Conservation (phyloP, 2,329 filamentous ascomycete species). For the Neofusicoccum parvum region DNA sequence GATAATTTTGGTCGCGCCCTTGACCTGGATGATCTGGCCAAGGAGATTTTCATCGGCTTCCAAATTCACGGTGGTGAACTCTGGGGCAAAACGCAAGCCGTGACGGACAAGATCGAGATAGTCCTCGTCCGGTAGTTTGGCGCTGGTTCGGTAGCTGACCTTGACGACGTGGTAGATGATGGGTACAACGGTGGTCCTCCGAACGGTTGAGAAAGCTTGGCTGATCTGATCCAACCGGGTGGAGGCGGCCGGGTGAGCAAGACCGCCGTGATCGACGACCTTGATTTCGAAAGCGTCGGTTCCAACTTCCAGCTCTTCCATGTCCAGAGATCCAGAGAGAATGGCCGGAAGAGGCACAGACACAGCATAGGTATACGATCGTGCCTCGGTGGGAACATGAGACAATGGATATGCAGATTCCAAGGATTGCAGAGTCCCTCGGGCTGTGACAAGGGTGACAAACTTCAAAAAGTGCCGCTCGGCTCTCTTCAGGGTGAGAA, state of each 20-base stretch:
- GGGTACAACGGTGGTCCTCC: conserved; percentile 61
- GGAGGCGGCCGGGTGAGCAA: conserved; percentile 6
- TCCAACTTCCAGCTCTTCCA: conserved; percentile 67
- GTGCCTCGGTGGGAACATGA: conserved; percentile 60
- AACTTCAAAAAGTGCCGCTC: conserved; percentile 73
- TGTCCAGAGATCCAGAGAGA: conserved; percentile 56
- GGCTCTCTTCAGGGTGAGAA: conserved; percentile 67
- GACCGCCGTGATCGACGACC: conserved; percentile 47
- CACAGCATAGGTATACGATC: conserved; percentile 68
- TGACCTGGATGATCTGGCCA: conserved; percentile 52
- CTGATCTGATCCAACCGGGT: conserved; percentile 51
- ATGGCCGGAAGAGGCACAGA: conserved; percentile 63
- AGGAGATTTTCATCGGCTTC: conserved; percentile 41
- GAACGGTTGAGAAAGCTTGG: conserved; percentile 60
- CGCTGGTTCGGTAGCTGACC: conserved; percentile 23
- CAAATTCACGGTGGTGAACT: conserved; percentile 61
- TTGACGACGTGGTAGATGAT: conserved; percentile 45
- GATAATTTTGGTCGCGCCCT: conserved; percentile 63
- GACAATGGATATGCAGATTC: conserved; percentile 69
- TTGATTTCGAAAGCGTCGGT: conserved; percentile 66
- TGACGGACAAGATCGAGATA: conserved; percentile 63
- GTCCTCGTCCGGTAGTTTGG: conserved; percentile 26
- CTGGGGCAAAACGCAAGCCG: conserved; percentile 62
- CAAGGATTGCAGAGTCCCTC: conserved; percentile 58
- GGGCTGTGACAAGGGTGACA: conserved; percentile 61